Evolutionary conservation across 371 early-diverging fungal genomes (phyloP).

Genomic region (Rhizopus stolonifer): DNA sequence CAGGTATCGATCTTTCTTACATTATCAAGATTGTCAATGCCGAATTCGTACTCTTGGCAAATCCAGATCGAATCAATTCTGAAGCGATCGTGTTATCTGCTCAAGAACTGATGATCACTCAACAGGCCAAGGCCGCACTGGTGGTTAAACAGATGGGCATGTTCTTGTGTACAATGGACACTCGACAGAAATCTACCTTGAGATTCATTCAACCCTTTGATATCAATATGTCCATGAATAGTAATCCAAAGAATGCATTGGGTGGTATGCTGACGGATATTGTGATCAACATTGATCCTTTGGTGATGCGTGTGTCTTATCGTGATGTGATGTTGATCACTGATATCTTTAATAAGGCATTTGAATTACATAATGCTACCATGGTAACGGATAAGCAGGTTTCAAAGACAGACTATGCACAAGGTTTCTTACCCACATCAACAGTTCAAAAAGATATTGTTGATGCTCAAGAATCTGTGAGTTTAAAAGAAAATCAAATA

Average conservation of each 20-base stretch:
- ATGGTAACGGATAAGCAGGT: neutral
- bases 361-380: constrained; percentile 51
- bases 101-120: constrained; percentile 75
- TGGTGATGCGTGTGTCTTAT: constrained; percentile 75
- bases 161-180: constrained; percentile 90
- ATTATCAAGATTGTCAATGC: constrained; percentile 80
- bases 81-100: constrained; percentile 89
- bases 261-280: constrained; percentile 30
- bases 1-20: constrained; percentile 51
- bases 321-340: constrained; percentile 83
- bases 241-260: constrained; percentile 16
- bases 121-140: constrained; percentile 72
- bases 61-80: constrained; percentile 68
- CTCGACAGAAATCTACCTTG: constrained; percentile 72
- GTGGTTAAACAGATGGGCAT: constrained; percentile 85
- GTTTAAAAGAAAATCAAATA: too few relatives aligned
- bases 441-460: constrained; percentile 5
- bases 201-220: constrained; percentile 91
- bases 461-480: constrained; percentile 28
- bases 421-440: constrained; percentile 2
- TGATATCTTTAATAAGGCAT: constrained; percentile 79
- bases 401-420: constrained; percentile 1
- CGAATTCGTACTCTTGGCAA: constrained; percentile 86
- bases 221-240: constrained; percentile 76
- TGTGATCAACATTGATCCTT: constrained; percentile 63